Percentiles rank a stretch among this genome's conserved stretches.
phyloP scores from a whole-genome alignment of 163 green algal genomes.

The Coccomyxa subellipsoidea region DNA sequence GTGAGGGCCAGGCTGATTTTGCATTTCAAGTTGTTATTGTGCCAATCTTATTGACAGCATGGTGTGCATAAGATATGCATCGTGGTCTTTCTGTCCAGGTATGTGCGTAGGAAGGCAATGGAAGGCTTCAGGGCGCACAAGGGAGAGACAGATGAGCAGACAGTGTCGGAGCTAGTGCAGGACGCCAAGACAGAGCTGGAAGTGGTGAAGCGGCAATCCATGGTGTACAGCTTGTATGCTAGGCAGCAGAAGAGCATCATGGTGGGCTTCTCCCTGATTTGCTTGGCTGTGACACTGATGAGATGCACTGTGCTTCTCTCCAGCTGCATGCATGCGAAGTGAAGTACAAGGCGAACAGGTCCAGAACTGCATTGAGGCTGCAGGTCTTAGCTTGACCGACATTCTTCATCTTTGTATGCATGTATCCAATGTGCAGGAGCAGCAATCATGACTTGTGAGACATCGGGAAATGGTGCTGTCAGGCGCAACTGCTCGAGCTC shows the following conservation, averaged over 20 bases:
- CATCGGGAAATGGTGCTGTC: not conserved
- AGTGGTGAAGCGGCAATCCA: constrained; percentile 36
- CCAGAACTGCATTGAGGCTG: too few relatives aligned
- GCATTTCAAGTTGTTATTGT: not conserved
- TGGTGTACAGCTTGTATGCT: constrained; percentile 49
- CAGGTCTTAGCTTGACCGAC: too few relatives aligned
- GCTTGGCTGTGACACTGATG: not conserved
- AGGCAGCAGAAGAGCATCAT: constrained; percentile 47
- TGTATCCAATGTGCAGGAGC: too few relatives aligned
- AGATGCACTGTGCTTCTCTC: not conserved
- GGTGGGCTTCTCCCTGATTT: constrained; percentile 20
- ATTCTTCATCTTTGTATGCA: too few relatives aligned
- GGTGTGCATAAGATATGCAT: not conserved
- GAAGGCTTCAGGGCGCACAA: constrained; percentile 27
- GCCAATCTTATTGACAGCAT: not conserved
- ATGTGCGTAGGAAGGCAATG: constrained; percentile 31
- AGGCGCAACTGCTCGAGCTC: too few relatives aligned
- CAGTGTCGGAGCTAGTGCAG: not conserved
- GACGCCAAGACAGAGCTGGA: constrained; percentile 30
- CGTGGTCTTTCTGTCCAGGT: constrained; percentile 18
- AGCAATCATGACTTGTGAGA: not conserved
- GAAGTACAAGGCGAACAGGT: not conserved
- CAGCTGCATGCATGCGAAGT: not conserved
- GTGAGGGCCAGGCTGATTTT: constrained; percentile 20
- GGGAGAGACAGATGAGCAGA: constrained; percentile 11